Percentiles rank a stretch among this genome's conserved stretches.
Evolutionary conservation across 257 asterid genomes (phyloP).

Genomic region (Ilex aquifolium): DNA sequence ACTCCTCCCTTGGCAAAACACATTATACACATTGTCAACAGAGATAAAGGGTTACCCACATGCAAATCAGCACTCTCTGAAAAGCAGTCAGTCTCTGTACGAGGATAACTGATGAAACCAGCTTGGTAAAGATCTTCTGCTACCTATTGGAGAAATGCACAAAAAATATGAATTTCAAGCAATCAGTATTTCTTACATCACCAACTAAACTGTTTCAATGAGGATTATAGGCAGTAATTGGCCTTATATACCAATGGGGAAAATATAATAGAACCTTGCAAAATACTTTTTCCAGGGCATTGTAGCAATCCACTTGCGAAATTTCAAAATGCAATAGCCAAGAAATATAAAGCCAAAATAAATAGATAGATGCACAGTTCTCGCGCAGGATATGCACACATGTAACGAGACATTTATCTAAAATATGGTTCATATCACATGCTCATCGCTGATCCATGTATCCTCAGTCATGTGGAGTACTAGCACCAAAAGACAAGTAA

Average conservation of each 20-base stretch:
- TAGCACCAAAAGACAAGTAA: too few species aligned
- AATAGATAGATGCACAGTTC: too few species aligned
- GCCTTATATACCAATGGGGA: too few species aligned
- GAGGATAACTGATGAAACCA: constrained; percentile 99
- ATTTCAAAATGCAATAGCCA: constrained; percentile 5
- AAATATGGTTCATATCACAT: too few species aligned
- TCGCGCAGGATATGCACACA: too few species aligned
- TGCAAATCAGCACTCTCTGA: constrained; percentile 65
- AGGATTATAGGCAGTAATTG: too few species aligned
- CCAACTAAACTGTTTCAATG: too few species aligned
- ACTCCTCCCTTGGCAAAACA: too few species aligned
- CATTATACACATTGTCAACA: background rate
- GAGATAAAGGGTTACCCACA: constrained; percentile 33
- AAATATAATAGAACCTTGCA: background rate
- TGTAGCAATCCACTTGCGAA: constrained; percentile 7
- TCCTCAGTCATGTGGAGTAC: too few species aligned
- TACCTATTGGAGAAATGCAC: constrained; percentile 42
- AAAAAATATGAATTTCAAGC: constrained; percentile 6
- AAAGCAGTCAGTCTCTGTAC: constrained; percentile 94
- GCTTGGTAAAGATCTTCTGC: constrained; percentile 97
- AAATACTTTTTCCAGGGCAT: constrained; percentile 9
- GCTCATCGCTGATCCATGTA: too few species aligned
- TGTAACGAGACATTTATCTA: too few species aligned
- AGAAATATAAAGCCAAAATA: too few species aligned
- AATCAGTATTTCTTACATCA: background rate